phyloP scores from a whole-genome alignment of 306 rosid species.

The Dryas octopetala region DNA sequence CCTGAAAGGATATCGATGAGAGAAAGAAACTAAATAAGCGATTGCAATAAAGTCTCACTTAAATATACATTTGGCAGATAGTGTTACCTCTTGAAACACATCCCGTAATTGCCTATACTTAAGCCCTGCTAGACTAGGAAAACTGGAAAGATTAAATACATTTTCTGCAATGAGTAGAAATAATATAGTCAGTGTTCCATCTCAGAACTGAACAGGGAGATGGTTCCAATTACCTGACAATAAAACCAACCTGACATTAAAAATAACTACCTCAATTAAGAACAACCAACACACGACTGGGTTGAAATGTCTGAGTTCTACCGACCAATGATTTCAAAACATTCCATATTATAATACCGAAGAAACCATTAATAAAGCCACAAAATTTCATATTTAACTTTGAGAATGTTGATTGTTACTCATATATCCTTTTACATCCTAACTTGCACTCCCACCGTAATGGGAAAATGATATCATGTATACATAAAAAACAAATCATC shows the following conservation, averaged over 20 bases:
- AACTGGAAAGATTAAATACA: conserved; percentile 75
- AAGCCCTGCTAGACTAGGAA: conserved; percentile 63
- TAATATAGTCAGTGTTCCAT: conserved; percentile 23
- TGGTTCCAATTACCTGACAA: conserved; percentile 4
- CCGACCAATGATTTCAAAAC: background rate
- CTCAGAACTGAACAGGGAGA: conserved; percentile 5
- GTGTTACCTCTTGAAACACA: conserved; percentile 65
- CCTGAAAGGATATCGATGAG: conserved; percentile 57
- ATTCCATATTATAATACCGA: background rate
- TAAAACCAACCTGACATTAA: background rate
- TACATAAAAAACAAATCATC: too few relatives aligned
- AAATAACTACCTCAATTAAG: background rate
- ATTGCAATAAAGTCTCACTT: conserved; percentile 8
- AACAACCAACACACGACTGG: background rate
- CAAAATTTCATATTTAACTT: background rate
- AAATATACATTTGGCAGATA: conserved; percentile 20
- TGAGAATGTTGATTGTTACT: background rate
- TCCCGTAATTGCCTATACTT: conserved; percentile 64
- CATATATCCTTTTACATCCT: background rate
- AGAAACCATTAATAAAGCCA: background rate
- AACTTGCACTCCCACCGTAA: too few relatives aligned
- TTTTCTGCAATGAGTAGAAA: conserved; percentile 68
- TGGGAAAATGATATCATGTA: too few relatives aligned
- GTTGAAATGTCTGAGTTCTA: conserved; percentile 9
- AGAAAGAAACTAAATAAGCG: conserved; percentile 17